Conservation (phyloP, 495 filamentous ascomycete genomes). For the Hypomontagnella monticulosa region DNA sequence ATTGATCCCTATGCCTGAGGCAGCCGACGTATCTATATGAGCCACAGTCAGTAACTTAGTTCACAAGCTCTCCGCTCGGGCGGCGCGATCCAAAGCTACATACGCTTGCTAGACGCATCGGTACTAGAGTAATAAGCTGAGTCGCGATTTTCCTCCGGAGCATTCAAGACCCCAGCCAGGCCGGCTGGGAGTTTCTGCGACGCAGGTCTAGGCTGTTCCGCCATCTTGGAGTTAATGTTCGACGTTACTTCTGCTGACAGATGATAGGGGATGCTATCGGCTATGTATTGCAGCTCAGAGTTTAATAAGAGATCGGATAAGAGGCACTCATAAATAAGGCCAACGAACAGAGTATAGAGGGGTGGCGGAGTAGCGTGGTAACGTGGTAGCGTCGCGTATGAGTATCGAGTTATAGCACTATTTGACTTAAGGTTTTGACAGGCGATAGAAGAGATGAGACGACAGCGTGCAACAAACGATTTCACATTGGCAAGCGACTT, state of each 20-base stretch:
- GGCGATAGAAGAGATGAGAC: slow-evolving; percentile 1
- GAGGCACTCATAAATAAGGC: slow-evolving; percentile 5
- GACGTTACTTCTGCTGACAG: neutral
- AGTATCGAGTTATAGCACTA: slow-evolving; percentile 1
- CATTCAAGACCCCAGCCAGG: slow-evolving; percentile 60
- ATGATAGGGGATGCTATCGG: neutral
- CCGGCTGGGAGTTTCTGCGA: slow-evolving; percentile 61
- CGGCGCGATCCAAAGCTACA: slow-evolving; percentile 29
- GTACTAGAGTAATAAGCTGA: slow-evolving; percentile 64
- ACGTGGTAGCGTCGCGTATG: slow-evolving; percentile 1
- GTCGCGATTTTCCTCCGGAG: slow-evolving; percentile 61
- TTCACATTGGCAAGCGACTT: slow-evolving; percentile 36
- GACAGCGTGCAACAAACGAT: slow-evolving; percentile 13
- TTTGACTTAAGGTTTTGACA: slow-evolving; percentile 2
- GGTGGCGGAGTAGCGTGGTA: slow-evolving; percentile 8
- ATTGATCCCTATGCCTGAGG: slow-evolving; percentile 55
- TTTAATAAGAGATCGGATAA: slow-evolving; percentile 6
- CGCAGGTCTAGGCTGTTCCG: slow-evolving; percentile 51
- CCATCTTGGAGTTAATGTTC: slow-evolving; percentile 29
- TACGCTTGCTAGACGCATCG: slow-evolving; percentile 67
- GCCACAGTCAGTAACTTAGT: slow-evolving; percentile 32
- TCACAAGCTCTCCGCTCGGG: slow-evolving; percentile 3
- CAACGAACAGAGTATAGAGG: slow-evolving; percentile 4
- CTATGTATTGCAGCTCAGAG: slow-evolving; percentile 3
- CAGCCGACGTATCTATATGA: slow-evolving; percentile 59